These are phyloP conservation scores for Trichoderma sp. DNA, from an alignment of 2,329 filamentous ascomycete species.

Conservation along the genomic window DNA sequence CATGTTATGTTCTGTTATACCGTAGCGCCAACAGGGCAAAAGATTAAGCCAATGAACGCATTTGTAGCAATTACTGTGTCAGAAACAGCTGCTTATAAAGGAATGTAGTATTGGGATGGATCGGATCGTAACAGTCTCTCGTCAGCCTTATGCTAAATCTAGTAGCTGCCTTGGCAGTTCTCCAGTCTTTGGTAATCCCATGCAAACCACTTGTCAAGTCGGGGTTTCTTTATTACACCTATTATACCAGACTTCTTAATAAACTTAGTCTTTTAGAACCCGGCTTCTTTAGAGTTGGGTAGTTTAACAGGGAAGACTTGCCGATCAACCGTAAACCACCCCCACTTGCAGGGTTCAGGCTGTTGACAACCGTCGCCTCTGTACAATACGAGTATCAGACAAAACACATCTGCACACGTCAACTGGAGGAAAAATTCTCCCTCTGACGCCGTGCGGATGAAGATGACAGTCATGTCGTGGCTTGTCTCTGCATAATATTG, in stretches of 20 bases:
- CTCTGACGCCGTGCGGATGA: background rate
- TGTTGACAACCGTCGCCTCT: background rate
- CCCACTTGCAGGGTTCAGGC: background rate
- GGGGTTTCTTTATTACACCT: background rate
- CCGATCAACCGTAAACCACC: background rate
- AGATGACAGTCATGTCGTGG: background rate
- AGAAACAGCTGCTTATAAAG: too few relatives aligned
- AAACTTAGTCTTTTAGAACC: background rate
- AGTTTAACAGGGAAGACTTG: background rate
- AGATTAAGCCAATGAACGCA: too few relatives aligned
- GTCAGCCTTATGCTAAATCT: background rate
- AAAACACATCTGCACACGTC: background rate
- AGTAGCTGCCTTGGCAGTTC: background rate
- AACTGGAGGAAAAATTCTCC: background rate
- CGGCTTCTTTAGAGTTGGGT: background rate
- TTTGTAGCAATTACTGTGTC: too few relatives aligned
- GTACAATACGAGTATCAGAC: background rate
- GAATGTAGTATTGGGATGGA: too few relatives aligned
- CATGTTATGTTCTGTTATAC: too few relatives aligned
- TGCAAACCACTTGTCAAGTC: background rate
- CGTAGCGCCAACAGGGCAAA: too few relatives aligned
- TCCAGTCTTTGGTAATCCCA: background rate
- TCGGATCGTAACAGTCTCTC: background rate
- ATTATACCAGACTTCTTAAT: background rate
- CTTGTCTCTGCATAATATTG: background rate